Evolutionary conservation across 495 filamentous ascomycete genomes (phyloP).

Genomic region (Podospora australis): DNA sequence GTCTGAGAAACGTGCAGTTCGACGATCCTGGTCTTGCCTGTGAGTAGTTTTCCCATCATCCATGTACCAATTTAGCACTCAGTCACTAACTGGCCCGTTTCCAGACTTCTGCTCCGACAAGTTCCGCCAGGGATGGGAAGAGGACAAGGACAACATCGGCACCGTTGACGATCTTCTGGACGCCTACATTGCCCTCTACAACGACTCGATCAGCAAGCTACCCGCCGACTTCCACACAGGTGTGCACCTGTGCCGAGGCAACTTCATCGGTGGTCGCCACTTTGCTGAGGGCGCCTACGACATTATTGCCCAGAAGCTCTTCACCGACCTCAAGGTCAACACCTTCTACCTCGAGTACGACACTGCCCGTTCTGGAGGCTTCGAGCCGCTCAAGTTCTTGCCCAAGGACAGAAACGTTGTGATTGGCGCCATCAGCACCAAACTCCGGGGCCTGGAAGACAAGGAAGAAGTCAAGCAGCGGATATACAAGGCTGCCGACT

Average conservation of each 20-base stretch:
- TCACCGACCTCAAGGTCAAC: conserved; percentile 65
- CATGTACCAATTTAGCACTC: not conserved
- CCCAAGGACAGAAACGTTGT: conserved; percentile 71
- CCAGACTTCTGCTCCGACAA: conserved; percentile 71
- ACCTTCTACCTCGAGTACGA: conserved; percentile 85
- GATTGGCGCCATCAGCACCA: conserved; percentile 66
- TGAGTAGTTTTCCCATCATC: conserved; percentile 35
- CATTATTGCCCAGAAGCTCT: conserved; percentile 71
- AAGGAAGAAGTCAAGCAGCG: conserved; percentile 65
- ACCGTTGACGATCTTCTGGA: conserved; percentile 58
- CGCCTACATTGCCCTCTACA: conserved; percentile 71
- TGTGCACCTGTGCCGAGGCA: conserved; percentile 74
- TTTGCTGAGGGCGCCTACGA: conserved; percentile 80
- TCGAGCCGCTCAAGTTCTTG: conserved; percentile 68
- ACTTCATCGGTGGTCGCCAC: conserved; percentile 70
- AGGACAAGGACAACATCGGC: conserved; percentile 51
- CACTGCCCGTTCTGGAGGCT: conserved; percentile 65
- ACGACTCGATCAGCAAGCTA: conserved; percentile 57
- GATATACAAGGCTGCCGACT: conserved; percentile 60
- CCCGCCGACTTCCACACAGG: conserved; percentile 67
- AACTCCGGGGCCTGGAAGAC: conserved; percentile 66
- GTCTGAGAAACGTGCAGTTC: conserved; percentile 64
- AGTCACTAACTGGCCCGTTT: conserved; percentile 1
- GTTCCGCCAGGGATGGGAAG: conserved; percentile 62
- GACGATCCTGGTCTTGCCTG: conserved; percentile 74